A percentile compares a stretch with the other conserved stretches of the same genome.
Evolutionary conservation across 345 rosid species (phyloP).

Genomic region (Gossypium stocksii): DNA sequence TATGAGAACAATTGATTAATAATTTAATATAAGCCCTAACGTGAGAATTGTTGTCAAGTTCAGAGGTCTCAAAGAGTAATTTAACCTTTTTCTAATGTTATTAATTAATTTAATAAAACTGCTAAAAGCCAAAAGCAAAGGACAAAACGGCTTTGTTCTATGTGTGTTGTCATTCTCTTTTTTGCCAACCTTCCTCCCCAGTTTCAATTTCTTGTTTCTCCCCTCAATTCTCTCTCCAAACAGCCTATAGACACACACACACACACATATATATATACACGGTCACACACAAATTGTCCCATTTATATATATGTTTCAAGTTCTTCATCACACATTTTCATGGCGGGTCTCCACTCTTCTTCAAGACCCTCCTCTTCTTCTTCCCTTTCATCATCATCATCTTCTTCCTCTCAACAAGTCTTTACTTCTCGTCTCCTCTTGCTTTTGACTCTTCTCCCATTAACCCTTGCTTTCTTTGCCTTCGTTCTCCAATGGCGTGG

Average conservation of each 20-base stretch:
- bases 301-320: neutral
- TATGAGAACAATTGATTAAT: rapidly evolving
- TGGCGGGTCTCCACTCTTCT: constrained; percentile 41
- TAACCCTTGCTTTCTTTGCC: constrained; percentile 58
- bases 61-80: too few species aligned
- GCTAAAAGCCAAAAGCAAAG: neutral
- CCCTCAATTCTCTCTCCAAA: neutral
- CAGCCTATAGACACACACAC: neutral
- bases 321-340: constrained; percentile 28
- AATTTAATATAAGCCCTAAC: too few species aligned
- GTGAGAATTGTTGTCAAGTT: too few species aligned
- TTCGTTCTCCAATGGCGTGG: constrained; percentile 71
- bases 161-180: neutral
- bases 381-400: constrained; percentile 19
- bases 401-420: constrained; percentile 19
- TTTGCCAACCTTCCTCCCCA: neutral
- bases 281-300: neutral
- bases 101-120: neutral
- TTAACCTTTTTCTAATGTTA: too few species aligned
- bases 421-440: constrained; percentile 40
- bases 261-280: neutral
- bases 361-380: constrained; percentile 22
- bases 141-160: constrained; percentile 22
- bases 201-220: neutral
- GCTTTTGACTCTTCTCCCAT: constrained; percentile 50